Evolutionary conservation across 1,284 basidiomycete genomes (phyloP).

Genomic region (Puccinia triticina): DNA sequence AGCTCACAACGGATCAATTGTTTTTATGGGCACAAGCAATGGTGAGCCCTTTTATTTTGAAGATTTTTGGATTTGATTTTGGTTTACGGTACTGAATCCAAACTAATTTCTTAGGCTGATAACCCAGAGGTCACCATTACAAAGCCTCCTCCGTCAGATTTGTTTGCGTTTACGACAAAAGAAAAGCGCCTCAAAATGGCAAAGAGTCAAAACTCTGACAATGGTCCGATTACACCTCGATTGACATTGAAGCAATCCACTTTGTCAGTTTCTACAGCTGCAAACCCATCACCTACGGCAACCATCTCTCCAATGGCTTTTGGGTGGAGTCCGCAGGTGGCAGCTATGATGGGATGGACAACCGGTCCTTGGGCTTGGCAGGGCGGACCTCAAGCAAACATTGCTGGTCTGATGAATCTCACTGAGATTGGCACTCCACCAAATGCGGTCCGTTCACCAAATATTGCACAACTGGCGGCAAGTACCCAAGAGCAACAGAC

Average conservation of each 20-base stretch:
- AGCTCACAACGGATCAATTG: background rate
- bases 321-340: background rate
- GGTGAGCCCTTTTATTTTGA: background rate
- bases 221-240: too few species aligned
- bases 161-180: background rate
- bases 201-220: too few species aligned
- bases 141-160: background rate
- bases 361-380: background rate
- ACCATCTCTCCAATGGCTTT: background rate
- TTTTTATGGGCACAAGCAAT: background rate
- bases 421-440: background rate
- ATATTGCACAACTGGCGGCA: background rate
- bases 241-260: too few species aligned
- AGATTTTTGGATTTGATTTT: background rate
- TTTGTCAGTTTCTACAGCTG: background rate
- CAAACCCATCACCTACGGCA: background rate
- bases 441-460: background rate
- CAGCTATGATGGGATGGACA: background rate
- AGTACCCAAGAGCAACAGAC: too few species aligned
- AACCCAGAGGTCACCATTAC: background rate
- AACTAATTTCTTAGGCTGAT: background rate
- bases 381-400: background rate
- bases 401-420: background rate
- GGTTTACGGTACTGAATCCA: too few species aligned
- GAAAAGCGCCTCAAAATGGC: background rate